These are phyloP conservation scores for Phaseolus coccineus DNA, from an alignment of 331 rosid genomes.

Conservation along the genomic window DNA sequence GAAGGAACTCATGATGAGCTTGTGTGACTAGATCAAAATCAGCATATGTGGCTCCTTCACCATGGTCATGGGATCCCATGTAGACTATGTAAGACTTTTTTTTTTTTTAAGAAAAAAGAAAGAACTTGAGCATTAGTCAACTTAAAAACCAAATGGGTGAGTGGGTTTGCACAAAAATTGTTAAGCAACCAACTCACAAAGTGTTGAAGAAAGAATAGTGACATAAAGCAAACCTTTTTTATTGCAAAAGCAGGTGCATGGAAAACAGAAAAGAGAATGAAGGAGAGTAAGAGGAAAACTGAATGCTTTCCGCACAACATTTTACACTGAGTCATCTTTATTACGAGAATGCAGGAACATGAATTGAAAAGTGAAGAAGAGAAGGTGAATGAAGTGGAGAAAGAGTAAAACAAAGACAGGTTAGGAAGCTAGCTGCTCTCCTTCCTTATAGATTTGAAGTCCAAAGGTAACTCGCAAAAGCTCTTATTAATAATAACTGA, in stretches of 20 bases:
- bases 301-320: conserved; percentile 51
- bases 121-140: not conserved
- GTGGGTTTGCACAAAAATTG: conserved; percentile 18
- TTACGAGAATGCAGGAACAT: not conserved
- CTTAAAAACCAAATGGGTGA: too few species aligned
- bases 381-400: not conserved
- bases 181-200: not conserved
- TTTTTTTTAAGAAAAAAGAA: not conserved
- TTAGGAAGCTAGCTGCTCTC: not conserved
- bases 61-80: conserved; percentile 80
- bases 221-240: conserved; percentile 48
- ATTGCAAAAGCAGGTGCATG: conserved; percentile 56
- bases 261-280: conserved; percentile 48
- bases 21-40: conserved; percentile 58
- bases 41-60: conserved; percentile 48
- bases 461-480: not conserved
- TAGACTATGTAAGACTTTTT: conserved; percentile 72
- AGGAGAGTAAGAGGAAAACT: conserved; percentile 33
- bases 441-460: too few species aligned
- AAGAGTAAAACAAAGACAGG: not conserved
- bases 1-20: conserved; percentile 63
- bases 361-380: not conserved
- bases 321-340: conserved; percentile 21
- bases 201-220: not conserved
- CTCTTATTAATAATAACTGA: not conserved